These are phyloP conservation scores for Pythium scleroteichum DNA, from an alignment of 352 stramenopile genomes.

Conservation along the genomic window DNA sequence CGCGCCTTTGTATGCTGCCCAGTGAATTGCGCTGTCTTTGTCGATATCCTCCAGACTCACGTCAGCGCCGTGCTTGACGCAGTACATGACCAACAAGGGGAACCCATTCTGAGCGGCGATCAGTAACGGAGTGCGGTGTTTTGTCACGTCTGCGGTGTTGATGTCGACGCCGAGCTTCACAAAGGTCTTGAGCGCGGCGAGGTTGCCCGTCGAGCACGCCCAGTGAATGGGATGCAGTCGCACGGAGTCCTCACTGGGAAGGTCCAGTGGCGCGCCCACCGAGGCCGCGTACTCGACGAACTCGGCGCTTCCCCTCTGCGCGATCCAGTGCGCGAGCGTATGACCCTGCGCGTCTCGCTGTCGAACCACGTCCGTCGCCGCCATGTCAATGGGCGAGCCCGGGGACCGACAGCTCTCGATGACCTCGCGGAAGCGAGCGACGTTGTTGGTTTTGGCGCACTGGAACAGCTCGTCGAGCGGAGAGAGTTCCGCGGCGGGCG, in stretches of 20 bases:
- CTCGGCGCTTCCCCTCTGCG: constrained; percentile 51
- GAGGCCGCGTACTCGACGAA: constrained; percentile 60
- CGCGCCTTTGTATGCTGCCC: constrained; percentile 84
- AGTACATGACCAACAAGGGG: constrained; percentile 74
- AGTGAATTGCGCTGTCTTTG: constrained; percentile 81
- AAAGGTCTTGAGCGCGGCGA: constrained; percentile 58
- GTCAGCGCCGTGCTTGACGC: constrained; percentile 71
- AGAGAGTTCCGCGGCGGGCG: constrained; percentile 19
- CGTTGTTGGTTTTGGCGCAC: constrained; percentile 61
- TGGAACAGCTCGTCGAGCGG: constrained; percentile 66
- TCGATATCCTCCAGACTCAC: constrained; percentile 64
- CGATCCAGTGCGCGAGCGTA: constrained; percentile 72
- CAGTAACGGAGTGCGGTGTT: constrained; percentile 73
- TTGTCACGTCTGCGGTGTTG: constrained; percentile 71
- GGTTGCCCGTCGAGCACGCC: constrained; percentile 75
- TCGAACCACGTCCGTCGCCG: constrained; percentile 22
- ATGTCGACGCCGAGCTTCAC: constrained; percentile 69
- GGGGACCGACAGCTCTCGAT: constrained; percentile 28
- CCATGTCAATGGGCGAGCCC: constrained; percentile 1
- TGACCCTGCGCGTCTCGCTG: constrained; percentile 62
- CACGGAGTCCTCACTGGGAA: constrained; percentile 58
- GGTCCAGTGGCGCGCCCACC: constrained; percentile 49
- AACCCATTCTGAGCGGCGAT: constrained; percentile 79
- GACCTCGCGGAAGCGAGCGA: constrained; percentile 47
- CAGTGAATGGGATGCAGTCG: constrained; percentile 83